Evolutionary conservation across 345 rosid genomes (phyloP), one percentile per base, ranked within the genome.

Genomic region (Kandelia obovata): DNA sequence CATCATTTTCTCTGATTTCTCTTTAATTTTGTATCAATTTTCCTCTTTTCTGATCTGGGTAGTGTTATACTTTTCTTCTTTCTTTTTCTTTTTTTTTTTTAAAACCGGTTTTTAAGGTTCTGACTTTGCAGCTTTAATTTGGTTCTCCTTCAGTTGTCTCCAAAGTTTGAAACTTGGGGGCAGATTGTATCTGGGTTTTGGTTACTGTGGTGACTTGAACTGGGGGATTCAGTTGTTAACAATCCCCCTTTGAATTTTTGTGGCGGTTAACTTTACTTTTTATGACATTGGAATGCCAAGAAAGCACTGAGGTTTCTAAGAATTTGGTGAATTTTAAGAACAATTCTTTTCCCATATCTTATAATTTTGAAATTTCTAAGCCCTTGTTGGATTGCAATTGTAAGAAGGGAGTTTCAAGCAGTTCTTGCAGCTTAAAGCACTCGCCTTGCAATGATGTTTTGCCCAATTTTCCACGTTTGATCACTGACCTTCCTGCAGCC

Each of bases 241-340:
- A 21, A 21, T 21, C 53, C 43, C 53, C 11, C 43, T 31, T 63
- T 27, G 5, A 23, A 21, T 64, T 74, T 51, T n/a, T 65, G 19
- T 5, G 61, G 15, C n/a, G 74, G 66, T 57, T 61, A 25, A 39
- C 17, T 30, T 57, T 70, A 34, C 73, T 59, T 66, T 88, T 88
- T 83, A 93, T 94, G 96, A 97, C 71, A 88, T 89, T 89, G 84
- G 93, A 86, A 81, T 87, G 89, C 86, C 96, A 76, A 67, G 84
- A 62, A 47, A 77, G 70, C 72, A 77, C 62, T 71, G 74, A 81
- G 79, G 78, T 77, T 66, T 65, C 61, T 6, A 70, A 75, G 63
- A 75, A 68, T 62, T 61, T 71, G 47, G 53, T 35, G 4, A 66
- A 26, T 55, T 66, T 39, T 74, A 70, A 70, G 8, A 84, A 74